Conservation (phyloP, 2,329 filamentous ascomycete genomes). For the Fusarium tupiense region DNA sequence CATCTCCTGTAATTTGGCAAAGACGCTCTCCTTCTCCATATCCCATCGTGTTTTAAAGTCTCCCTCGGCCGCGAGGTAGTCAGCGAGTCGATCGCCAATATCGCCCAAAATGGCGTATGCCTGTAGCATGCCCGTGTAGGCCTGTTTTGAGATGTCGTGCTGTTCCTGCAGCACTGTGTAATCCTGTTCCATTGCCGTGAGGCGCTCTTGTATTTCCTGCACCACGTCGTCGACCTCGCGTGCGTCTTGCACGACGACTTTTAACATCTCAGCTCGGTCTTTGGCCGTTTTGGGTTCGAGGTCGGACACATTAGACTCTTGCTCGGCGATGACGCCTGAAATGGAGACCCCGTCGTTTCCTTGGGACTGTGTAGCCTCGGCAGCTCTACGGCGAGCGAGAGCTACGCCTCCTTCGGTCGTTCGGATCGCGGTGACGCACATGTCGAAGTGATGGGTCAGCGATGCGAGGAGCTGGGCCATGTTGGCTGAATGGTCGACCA, state of each 20-base stretch:
- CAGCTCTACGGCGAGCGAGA: slow-evolving; percentile 73
- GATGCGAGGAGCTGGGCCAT: slow-evolving; percentile 85
- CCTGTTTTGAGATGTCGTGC: slow-evolving; percentile 59
- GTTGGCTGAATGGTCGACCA: slow-evolving; percentile 79
- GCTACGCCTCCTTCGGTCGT: slow-evolving; percentile 85
- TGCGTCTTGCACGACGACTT: slow-evolving; percentile 79
- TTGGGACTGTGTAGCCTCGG: slow-evolving; percentile 66
- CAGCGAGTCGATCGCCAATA: slow-evolving; percentile 71
- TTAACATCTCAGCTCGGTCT: slow-evolving; percentile 84
- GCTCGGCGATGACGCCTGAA: slow-evolving; percentile 71
- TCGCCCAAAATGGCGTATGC: slow-evolving; percentile 75
- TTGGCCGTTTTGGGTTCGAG: slow-evolving; percentile 77
- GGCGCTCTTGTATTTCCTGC: slow-evolving; percentile 76
- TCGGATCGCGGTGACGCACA: slow-evolving; percentile 90
- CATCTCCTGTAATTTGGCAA: slow-evolving; percentile 77
- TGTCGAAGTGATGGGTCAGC: slow-evolving; percentile 88
- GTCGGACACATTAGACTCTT: slow-evolving; percentile 60
- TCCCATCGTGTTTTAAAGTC: slow-evolving; percentile 76
- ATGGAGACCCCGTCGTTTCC: slow-evolving; percentile 65
- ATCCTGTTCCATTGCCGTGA: slow-evolving; percentile 79
- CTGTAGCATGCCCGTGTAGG: slow-evolving; percentile 66
- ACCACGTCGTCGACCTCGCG: slow-evolving; percentile 73
- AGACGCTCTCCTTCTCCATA: slow-evolving; percentile 76
- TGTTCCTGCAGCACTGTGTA: slow-evolving; percentile 72
- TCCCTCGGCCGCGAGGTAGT: slow-evolving; percentile 71